Base-by-base conservation (phyloP, 1,284 basidiomycete species). In the Ceratobasidium papillatum region DNA sequence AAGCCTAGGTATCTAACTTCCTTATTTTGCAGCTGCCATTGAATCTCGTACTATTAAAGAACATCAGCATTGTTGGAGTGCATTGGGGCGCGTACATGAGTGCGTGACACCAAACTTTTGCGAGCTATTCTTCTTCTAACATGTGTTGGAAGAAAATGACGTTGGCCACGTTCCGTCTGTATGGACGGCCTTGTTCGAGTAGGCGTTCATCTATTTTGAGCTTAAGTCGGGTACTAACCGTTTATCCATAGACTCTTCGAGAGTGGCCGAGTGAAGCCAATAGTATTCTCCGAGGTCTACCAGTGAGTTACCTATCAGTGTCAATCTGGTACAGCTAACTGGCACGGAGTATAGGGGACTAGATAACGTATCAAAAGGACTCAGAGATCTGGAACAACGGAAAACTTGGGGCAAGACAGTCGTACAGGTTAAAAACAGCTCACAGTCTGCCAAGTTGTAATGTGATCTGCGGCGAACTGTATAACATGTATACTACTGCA, bases 381-480 rank as follows among this genome's bases (percentile, higher is more conserved):
- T 99, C 12, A 84, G 84, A 41, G 88, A 88, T 3, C 84, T 99
- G 12, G 90, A 83, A 0, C 86, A 86, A 69, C 85, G 97, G 75
- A 90, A 94, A 84, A 97, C 95, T 1, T 99, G 94, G 94, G 97
- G 96, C 0, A 99, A 99, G 82, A 93, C 88, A 0, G 85, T 97
- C 25, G 87, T 95, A 0, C 86, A 86, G 47, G 82, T 99, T 43
- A 86, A 86, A 74, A 83, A 86, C 36, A 85, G 87, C 34, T 79
- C 78, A 14, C 56, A 43, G 32, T 38, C 68, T 36, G 77, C 78
- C 17, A 79, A 78, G 74, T 62, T 80, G 32, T 80, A 76, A 63
- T 41, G n/a, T 32, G 34, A 27, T 47, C 45, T 45, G 11, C 27
- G 11, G 68, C 22, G 54, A 32, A 32, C n/a, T n/a, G n/a, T n/a